These are phyloP conservation scores for Eucalyptus cloeziana DNA, from an alignment of 345 rosid genomes.

Conservation along the genomic window DNA sequence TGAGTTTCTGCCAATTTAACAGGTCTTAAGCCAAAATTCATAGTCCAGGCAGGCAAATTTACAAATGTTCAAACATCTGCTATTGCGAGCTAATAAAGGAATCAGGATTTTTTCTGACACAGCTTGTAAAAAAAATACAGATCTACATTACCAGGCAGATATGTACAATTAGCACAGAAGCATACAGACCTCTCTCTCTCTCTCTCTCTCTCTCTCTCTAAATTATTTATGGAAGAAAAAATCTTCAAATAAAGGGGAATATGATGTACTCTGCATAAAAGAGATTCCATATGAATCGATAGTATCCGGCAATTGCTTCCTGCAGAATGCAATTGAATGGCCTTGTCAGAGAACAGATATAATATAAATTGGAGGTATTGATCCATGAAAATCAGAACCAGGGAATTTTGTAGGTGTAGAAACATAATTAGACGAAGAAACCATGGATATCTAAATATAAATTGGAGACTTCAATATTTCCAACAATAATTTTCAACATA, in stretches of 20 bases:
- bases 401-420: not conserved
- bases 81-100: not conserved
- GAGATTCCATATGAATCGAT: constrained; percentile 89
- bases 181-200: not conserved
- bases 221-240: not conserved
- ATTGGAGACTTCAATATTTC: not conserved
- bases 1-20: not conserved
- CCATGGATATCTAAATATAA: not conserved
- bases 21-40: not conserved
- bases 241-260: constrained; percentile 56
- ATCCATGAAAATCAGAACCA: not conserved
- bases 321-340: constrained; percentile 17
- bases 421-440: not conserved
- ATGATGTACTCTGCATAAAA: constrained; percentile 79
- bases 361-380: no score
- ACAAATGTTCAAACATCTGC: not conserved
- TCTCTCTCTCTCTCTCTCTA: not conserved
- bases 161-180: not conserved
- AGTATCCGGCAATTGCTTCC: constrained; percentile 77
- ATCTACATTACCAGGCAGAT: not conserved
- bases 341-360: not conserved
- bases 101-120: not conserved
- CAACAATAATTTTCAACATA: not conserved
- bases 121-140: not conserved
- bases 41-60: not conserved